Conservation (phyloP, 805 yeast species). For the Kockiozyma suomiensis region DNA sequence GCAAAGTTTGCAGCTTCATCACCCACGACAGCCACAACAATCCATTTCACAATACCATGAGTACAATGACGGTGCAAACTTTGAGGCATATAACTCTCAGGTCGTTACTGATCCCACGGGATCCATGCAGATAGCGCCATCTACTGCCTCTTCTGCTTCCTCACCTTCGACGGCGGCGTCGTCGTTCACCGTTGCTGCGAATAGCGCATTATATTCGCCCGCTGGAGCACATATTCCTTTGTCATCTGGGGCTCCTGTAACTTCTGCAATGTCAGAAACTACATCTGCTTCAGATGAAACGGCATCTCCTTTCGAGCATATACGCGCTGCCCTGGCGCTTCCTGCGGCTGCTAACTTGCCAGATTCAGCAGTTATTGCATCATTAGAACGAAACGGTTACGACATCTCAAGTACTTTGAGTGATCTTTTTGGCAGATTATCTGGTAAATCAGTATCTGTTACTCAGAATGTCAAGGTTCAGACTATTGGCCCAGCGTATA, state of each 20-base stretch:
- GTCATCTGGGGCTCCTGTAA: constrained; percentile 3
- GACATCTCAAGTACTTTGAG: constrained; percentile 22
- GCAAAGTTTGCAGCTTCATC: not conserved
- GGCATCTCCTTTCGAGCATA: constrained; percentile 30
- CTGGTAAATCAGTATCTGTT: not conserved
- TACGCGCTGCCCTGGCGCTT: constrained; percentile 19
- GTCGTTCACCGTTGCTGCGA: constrained; percentile 10
- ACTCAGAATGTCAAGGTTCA: constrained; percentile 20
- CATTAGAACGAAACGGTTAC: constrained; percentile 26
- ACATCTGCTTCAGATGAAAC: not conserved
- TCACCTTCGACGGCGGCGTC: constrained; percentile 26
- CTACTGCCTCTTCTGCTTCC: constrained; percentile 21
- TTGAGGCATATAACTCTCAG: not conserved
- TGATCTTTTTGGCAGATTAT: constrained; percentile 18
- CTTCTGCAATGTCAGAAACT: not conserved
- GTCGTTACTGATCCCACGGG: not conserved
- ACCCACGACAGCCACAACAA: not conserved
- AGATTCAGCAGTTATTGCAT: constrained; percentile 12
- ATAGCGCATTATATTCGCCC: constrained; percentile 1
- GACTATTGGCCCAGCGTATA: constrained; percentile 30
- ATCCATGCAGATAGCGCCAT: constrained; percentile 2
- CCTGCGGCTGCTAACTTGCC: constrained; percentile 14
- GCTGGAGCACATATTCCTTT: constrained; percentile 3
- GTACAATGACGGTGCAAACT: not conserved
- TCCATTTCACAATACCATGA: not conserved